Conservation (phyloP, 177 flowering plant species). For the Vitis hybrid region DNA sequence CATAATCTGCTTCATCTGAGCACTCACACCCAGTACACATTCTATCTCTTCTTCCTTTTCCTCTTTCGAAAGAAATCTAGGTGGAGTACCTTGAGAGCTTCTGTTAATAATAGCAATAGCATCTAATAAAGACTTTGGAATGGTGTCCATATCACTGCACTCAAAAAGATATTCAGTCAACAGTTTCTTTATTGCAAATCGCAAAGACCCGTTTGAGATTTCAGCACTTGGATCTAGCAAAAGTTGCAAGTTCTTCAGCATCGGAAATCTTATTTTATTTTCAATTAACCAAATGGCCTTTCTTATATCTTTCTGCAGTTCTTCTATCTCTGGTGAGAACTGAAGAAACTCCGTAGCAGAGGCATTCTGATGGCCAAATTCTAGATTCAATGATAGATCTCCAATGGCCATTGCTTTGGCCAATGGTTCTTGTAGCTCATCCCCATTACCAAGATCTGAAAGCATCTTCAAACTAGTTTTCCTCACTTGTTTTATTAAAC, state of each 20-base stretch:
- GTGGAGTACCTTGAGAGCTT: slow-evolving; percentile 18
- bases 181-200: slow-evolving; percentile 41
- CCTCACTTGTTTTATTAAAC: slow-evolving; percentile 34
- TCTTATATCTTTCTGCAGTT: slow-evolving; percentile 60
- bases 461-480: slow-evolving; percentile 40
- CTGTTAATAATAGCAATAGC: slow-evolving; percentile 47
- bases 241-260: slow-evolving; percentile 38
- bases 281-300: slow-evolving; percentile 54
- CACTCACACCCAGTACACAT: slow-evolving; percentile 54
- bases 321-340: slow-evolving; percentile 46
- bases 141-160: slow-evolving; percentile 56
- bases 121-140: slow-evolving; percentile 47
- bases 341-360: slow-evolving; percentile 31
- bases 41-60: slow-evolving; percentile 65
- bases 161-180: slow-evolving; percentile 67
- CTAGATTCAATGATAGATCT: slow-evolving; percentile 42
- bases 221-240: slow-evolving; percentile 50
- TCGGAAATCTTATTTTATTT: slow-evolving; percentile 25
- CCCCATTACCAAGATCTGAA: slow-evolving; percentile 36
- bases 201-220: slow-evolving; percentile 28
- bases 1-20: slow-evolving; percentile 57
- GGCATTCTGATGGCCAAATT: slow-evolving; percentile 20
- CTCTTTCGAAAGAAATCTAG: slow-evolving; percentile 25
- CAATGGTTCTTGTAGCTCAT: slow-evolving; percentile 45
- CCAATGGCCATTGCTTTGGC: slow-evolving; percentile 71